Base-by-base conservation (phyloP, 371 early-diverging fungal genomes). In the Rhizopus delemar region DNA sequence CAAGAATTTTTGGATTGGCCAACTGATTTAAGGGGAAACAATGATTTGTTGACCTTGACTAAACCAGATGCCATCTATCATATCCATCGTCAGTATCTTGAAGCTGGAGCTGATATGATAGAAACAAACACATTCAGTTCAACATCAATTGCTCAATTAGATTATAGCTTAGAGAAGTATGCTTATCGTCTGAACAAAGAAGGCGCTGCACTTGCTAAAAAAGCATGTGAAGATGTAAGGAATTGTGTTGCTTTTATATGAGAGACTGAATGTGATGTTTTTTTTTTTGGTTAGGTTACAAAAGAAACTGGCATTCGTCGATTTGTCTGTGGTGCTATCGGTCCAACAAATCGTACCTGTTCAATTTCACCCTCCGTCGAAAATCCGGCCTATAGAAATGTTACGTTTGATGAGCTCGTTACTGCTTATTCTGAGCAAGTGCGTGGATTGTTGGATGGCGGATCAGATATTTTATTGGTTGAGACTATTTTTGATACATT, bases 351-450 rank as follows among this genome's bases (percentile, higher is more conserved):
- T 81, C 86, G 95, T 53, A 96, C 96, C 0, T 83, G 86, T 51
- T 95, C 95, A n/a, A 96, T 96, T 65, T 95, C 95, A 5, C 96
- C 96, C 4, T 94, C 94, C 5, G 95, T 95, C 12, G 95, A 94
- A 69, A 93, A 96, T 69, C 96, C 96, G 0, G 90, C 95, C 49
- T 92, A 80, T 75, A 88, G 96, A 70, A 94, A 95, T 63, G 87
- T 93, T 41, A 95, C 94, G 1, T 96, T 96, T 78, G 95, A 95
- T 69, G 92, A 93, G 71, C 82, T 95, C 51, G 93, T 93, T 12
- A 75, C 70, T 32, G 93, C 95, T 28, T 96, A 96, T 73, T 71
- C 81, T 6, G 93, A 94, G 73, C 96, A 96, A 73, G 80, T 84
- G 29, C 86, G 90, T 53, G 96, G 95, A 60, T 80, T 96, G 15